phyloP scores from a whole-genome alignment of 2,329 filamentous ascomycete genomes.

The Pseudonectria foliicola region DNA sequence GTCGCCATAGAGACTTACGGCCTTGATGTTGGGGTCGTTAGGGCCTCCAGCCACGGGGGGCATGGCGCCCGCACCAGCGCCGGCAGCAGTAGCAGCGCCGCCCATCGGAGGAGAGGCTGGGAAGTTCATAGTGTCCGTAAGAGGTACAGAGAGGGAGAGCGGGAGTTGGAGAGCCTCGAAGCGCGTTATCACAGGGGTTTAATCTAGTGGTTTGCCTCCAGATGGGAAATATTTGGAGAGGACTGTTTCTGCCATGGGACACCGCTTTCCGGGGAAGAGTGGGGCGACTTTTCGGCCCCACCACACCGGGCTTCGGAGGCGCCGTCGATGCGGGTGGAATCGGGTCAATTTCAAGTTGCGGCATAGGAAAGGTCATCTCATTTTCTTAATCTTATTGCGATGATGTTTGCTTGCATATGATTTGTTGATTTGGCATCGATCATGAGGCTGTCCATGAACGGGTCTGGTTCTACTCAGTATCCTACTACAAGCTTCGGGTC shows the following conservation, averaged over 20 bases:
- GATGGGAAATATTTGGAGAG: constrained; percentile 18
- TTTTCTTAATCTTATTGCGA: no score
- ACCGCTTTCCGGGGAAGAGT: constrained; percentile 27
- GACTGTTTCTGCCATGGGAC: constrained; percentile 33
- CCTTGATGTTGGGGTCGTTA: constrained; percentile 47
- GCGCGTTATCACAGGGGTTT: constrained; percentile 9
- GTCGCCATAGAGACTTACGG: constrained; percentile 27
- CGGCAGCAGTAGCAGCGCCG: constrained; percentile 9
- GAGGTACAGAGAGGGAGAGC: not conserved
- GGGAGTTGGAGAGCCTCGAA: not conserved
- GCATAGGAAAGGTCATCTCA: no score
- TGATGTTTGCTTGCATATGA: no score
- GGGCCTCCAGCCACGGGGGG: constrained; percentile 23
- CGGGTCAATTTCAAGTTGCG: no score
- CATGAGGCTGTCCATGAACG: no score
- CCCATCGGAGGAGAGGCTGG: constrained; percentile 22
- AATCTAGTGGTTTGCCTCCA: constrained; percentile 9
- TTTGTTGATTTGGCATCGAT: no score
- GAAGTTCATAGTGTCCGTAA: constrained; percentile 30
- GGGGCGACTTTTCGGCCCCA: constrained; percentile 14
- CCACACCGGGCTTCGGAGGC: constrained; percentile 6
- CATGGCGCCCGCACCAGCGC: constrained; percentile 6
- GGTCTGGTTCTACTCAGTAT: no score
- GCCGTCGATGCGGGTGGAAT: no score
- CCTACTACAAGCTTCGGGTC: no score